These are phyloP conservation scores for Tolypocladium ophioglossoides DNA, from an alignment of 2,329 filamentous ascomycete genomes.

Conservation along the genomic window DNA sequence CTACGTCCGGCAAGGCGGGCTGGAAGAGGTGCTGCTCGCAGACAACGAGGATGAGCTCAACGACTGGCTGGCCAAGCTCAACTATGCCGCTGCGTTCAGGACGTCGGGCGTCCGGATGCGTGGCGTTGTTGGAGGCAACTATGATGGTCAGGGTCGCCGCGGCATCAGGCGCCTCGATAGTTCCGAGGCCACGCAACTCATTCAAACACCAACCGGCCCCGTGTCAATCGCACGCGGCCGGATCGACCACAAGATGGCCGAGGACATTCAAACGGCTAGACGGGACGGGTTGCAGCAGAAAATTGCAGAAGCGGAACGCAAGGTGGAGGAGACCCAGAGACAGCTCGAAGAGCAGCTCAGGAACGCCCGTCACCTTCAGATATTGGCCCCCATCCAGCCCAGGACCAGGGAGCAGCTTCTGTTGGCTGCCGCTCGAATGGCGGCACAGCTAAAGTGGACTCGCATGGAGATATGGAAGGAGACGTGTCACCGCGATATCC, in stretches of 20 bases:
- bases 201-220: constrained; percentile 63
- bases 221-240: constrained; percentile 62
- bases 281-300: constrained; percentile 74
- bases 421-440: constrained; percentile 72
- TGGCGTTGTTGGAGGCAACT: constrained; percentile 73
- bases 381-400: constrained; percentile 83
- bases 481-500: constrained; percentile 81
- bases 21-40: constrained; percentile 85
- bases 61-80: constrained; percentile 92
- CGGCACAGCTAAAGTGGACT: constrained; percentile 88
- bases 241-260: constrained; percentile 72
- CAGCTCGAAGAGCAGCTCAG: constrained; percentile 74
- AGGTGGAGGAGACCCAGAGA: constrained; percentile 60
- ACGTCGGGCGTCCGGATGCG: constrained; percentile 86
- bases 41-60: constrained; percentile 88
- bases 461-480: constrained; percentile 87
- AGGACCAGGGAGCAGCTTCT: constrained; percentile 80
- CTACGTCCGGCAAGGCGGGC: constrained; percentile 74
- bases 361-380: constrained; percentile 81
- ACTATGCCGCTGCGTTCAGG: constrained; percentile 90
- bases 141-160: constrained; percentile 69
- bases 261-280: constrained; percentile 75
- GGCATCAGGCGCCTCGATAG: constrained; percentile 62
- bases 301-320: constrained; percentile 74
- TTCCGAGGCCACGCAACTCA: constrained; percentile 46